These are phyloP conservation scores for Teunomyces cretensis DNA, from an alignment of 805 yeast genomes.

Conservation along the genomic window DNA sequence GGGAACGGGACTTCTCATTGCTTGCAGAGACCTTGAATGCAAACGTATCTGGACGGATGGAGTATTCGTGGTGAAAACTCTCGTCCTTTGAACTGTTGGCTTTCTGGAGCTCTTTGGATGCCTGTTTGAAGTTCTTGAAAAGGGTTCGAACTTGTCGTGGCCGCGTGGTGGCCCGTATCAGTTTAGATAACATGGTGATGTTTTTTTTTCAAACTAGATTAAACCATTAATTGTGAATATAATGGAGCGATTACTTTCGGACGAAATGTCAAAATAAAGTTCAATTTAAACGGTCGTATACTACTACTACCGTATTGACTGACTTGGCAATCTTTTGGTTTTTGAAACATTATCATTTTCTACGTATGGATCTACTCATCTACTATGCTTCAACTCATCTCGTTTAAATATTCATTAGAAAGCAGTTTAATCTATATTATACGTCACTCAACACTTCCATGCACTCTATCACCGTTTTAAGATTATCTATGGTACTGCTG, in stretches of 20 bases:
- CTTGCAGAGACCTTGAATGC: constrained; percentile 38
- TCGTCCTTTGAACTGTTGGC: constrained; percentile 12
- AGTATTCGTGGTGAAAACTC: constrained; percentile 39
- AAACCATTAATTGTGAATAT: background rate
- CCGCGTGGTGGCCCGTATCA: background rate
- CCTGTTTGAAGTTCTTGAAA: constrained; percentile 18
- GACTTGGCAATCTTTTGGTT: too few species aligned
- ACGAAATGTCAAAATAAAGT: background rate
- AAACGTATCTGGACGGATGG: constrained; percentile 45
- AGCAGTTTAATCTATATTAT: background rate
- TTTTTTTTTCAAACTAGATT: background rate
- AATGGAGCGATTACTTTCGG: background rate
- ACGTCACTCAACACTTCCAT: constrained; percentile 63
- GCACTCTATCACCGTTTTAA: constrained; percentile 77
- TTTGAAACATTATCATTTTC: too few species aligned
- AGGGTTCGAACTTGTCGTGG: constrained; percentile 14
- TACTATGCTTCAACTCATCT: too few species aligned
- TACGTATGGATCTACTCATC: too few species aligned
- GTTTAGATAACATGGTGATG: constrained; percentile 1
- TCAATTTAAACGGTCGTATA: too few species aligned
- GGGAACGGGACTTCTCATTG: constrained; percentile 17
- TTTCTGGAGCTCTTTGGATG: constrained; percentile 17
- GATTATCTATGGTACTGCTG: constrained; percentile 73
- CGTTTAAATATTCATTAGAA: too few species aligned
- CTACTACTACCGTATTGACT: too few species aligned